These are phyloP conservation scores for Fusarium sulawesiense DNA, from an alignment of 2,329 filamentous ascomycete genomes.

Conservation along the genomic window DNA sequence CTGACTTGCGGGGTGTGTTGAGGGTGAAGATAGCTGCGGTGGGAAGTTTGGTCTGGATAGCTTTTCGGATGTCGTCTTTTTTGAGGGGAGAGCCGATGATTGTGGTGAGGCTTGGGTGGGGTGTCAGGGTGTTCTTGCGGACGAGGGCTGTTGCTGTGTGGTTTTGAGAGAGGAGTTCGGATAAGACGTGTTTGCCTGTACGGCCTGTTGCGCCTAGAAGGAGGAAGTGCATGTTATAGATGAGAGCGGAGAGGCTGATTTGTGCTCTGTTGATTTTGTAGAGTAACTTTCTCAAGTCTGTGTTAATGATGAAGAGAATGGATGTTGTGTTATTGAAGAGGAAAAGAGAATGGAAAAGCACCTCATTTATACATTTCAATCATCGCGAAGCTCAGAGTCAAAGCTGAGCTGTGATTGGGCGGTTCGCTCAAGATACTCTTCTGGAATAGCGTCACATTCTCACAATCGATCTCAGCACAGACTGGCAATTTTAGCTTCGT, in stretches of 20 bases:
- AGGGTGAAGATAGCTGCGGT: constrained; percentile 54
- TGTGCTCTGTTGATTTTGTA: too few species aligned
- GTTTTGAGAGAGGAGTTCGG: constrained; percentile 52
- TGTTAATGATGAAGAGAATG: too few species aligned
- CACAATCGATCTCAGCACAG: background rate
- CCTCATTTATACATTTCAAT: constrained; percentile 15
- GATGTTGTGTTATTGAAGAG: background rate
- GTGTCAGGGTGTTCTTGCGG: constrained; percentile 41
- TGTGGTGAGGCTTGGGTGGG: constrained; percentile 47
- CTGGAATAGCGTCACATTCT: background rate
- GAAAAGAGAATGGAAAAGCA: background rate
- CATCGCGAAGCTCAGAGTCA: background rate
- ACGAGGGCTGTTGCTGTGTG: constrained; percentile 55
- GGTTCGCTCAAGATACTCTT: constrained; percentile 27
- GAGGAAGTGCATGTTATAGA: constrained; percentile 52
- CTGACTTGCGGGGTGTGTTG: constrained; percentile 54
- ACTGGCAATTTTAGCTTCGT: background rate
- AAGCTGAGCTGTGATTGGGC: constrained; percentile 19
- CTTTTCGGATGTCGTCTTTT: constrained; percentile 48
- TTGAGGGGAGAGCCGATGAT: constrained; percentile 52
- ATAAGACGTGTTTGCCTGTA: constrained; percentile 56
- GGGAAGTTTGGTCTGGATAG: constrained; percentile 42
- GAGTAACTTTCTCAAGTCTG: too few species aligned
- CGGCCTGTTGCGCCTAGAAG: constrained; percentile 58
- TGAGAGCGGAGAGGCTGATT: too few species aligned